phyloP scores from a whole-genome alignment of 352 stramenopile species.

The Phytophthora citrophthora region DNA sequence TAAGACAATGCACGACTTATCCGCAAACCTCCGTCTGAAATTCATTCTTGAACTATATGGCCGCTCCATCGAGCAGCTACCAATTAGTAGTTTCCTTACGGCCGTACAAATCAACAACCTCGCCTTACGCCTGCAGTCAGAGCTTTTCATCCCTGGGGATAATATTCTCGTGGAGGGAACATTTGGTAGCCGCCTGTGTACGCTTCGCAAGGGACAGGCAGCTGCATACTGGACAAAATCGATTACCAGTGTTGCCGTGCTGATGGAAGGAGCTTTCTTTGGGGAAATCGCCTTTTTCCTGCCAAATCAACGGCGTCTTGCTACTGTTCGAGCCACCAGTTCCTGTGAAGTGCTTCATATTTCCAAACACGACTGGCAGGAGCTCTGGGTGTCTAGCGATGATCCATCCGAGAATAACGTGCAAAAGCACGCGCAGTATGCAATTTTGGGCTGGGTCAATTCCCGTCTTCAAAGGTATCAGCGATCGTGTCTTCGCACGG shows the following conservation, averaged over 20 bases:
- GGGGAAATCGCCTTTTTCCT: constrained; percentile 77
- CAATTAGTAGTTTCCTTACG: constrained; percentile 55
- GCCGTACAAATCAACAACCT: constrained; percentile 57
- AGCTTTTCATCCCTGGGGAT: constrained; percentile 49
- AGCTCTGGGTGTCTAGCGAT: constrained; percentile 51
- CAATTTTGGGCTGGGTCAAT: constrained; percentile 71
- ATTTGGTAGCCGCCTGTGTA: constrained; percentile 57
- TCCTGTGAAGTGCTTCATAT: constrained; percentile 70
- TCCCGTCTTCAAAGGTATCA: constrained; percentile 55
- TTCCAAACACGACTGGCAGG: constrained; percentile 62
- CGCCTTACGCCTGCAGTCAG: constrained; percentile 52
- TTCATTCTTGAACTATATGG: constrained; percentile 78
- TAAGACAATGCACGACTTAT: constrained; percentile 65
- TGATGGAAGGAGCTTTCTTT: constrained; percentile 46
- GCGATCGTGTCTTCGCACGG: constrained; percentile 38
- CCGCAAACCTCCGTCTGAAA: constrained; percentile 61
- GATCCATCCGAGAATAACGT: constrained; percentile 49
- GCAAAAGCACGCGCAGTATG: constrained; percentile 58
- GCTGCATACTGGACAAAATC: constrained; percentile 46
- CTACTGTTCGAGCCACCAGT: constrained; percentile 60
- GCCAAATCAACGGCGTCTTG: constrained; percentile 57
- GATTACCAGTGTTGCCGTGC: constrained; percentile 12
- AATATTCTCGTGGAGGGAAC: constrained; percentile 38
- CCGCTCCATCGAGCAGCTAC: constrained; percentile 45
- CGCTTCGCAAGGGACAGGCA: constrained; percentile 64